Percentiles rank a stretch among this genome's conserved stretches.
Conservation (phyloP, 2,329 filamentous ascomycete species). For the Drechslera avenae region DNA sequence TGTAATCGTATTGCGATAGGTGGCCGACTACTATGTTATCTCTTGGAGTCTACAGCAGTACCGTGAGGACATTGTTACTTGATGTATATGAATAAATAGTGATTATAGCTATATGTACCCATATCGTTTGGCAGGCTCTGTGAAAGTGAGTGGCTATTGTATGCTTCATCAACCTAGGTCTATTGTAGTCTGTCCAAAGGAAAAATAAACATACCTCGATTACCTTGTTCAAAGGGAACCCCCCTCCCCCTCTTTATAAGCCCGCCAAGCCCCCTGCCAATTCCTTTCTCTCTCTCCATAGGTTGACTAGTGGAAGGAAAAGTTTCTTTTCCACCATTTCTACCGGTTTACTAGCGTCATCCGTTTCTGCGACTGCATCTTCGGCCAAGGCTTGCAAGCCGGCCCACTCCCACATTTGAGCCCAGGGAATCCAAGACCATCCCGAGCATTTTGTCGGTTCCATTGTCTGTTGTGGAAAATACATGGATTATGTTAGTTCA, state of each 20-base stretch:
- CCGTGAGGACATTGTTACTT: too few relatives aligned
- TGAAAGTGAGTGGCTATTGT: too few relatives aligned
- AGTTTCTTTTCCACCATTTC: constrained; percentile 47
- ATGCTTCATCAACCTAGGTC: too few relatives aligned
- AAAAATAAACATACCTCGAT: too few relatives aligned
- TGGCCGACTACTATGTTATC: background rate
- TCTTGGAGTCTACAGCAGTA: background rate
- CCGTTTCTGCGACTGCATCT: too few relatives aligned
- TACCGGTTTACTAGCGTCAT: constrained; percentile 29
- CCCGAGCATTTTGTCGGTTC: constrained; percentile 61
- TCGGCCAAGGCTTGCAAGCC: constrained; percentile 40
- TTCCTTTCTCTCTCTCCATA: constrained; percentile 47
- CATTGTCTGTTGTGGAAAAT: constrained; percentile 39
- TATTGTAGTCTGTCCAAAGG: too few relatives aligned
- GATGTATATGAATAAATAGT: too few relatives aligned
- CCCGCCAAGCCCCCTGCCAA: constrained; percentile 7
- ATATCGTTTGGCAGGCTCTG: too few relatives aligned
- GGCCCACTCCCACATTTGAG: constrained; percentile 50
- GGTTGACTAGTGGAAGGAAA: constrained; percentile 56
- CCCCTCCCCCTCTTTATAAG: background rate
- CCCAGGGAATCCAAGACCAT: constrained; percentile 62
- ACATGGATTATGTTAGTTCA: too few relatives aligned
- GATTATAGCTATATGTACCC: too few relatives aligned
- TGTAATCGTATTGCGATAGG: background rate
- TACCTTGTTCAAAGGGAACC: background rate